Percentiles rank a stretch among this genome's conserved stretches.
phyloP scores from a whole-genome alignment of 2,329 filamentous ascomycete genomes.

The Clonostachys sp. region DNA sequence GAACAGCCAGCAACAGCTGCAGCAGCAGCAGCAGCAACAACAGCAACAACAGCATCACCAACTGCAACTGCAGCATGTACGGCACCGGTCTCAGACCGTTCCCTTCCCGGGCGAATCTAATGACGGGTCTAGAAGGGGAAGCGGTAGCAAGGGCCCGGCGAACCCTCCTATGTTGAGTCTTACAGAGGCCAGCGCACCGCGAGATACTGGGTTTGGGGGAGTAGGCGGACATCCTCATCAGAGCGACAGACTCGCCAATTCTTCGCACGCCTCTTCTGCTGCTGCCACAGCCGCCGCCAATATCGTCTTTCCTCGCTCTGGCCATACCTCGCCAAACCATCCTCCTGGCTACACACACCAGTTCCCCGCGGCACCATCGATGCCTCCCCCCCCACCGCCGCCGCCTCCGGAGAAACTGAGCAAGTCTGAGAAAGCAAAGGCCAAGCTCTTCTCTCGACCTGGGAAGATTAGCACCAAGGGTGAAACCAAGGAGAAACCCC shows the following conservation, averaged over 20 bases:
- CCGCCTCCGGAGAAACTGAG: conserved; percentile 50
- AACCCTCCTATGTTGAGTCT: conserved; percentile 60
- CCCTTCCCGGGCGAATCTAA: conserved; percentile 48
- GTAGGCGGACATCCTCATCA: conserved; percentile 43
- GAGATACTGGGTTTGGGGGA: conserved; percentile 47
- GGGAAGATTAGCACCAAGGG: conserved; percentile 71
- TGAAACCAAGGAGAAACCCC: conserved; percentile 59
- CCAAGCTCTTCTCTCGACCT: conserved; percentile 76
- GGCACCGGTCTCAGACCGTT: conserved; percentile 72
- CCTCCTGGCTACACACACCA: conserved; percentile 25
- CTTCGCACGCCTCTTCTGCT: conserved; percentile 45
- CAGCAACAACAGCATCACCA: conserved; percentile 1
- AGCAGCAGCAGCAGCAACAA: conserved; percentile 1
- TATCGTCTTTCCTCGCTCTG: conserved; percentile 65
- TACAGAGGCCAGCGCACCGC: conserved; percentile 60
- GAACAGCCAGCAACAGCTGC: conserved; percentile 21
- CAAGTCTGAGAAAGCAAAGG: conserved; percentile 68
- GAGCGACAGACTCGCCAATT: conserved; percentile 49
- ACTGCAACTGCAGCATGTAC: conserved; percentile 28
- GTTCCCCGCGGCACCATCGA: conserved; percentile 12
- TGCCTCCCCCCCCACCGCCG: conserved; percentile 27
- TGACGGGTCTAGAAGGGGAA: conserved; percentile 36
- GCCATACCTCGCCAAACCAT: conserved; percentile 44
- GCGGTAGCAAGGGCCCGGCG: conserved; percentile 42
- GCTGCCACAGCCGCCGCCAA: conserved; percentile 66